Evolutionary conservation across 2,329 filamentous ascomycete genomes (phyloP), one percentile per base, ranked within the genome.

Genomic region (Exophiala phaeomuriformis): DNA sequence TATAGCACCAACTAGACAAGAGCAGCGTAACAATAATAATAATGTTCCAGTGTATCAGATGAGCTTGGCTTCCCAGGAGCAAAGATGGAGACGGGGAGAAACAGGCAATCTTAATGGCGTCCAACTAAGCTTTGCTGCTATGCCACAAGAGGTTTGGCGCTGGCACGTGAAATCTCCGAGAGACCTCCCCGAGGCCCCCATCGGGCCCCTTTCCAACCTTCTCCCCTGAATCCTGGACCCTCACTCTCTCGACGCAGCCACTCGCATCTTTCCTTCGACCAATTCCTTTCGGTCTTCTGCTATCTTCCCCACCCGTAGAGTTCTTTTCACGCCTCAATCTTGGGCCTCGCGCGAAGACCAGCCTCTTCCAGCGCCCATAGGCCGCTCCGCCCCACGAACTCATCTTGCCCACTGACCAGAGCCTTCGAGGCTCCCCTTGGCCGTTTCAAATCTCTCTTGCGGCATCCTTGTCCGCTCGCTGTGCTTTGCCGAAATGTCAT

Each of bases 61-160:
- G 29, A n/a, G 42, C 28, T 39, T 37, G 45, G 19, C 19, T 19
- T 19, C 19, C 19, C 28, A 43, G n/a, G 27, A 30, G n/a, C 36
- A n/a, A 3, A 39, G 43, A 48, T 48, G 45, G 44, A 48, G 44
- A n/a, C 9, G 5, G 9, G n/a, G 27, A 43, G 36, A 31, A 44
- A 37, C 37, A 36, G 41, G 54, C 57, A 59, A 59, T 59, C 57
- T 59, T 59, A 59, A 57, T 52, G 57, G 57, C 51, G 57, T 59
- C 55, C 39, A 59, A 57, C 49, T 52, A 59, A 59, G 57, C 57
- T 57, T 59, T 59, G 5, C 19, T 3, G 19, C 28, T 51, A 43
- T 9, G n/a, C 53, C 49, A 5, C 30, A 50, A 48, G 5, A 0
- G 43, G 57, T 32, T 37, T 52, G 47, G 49, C 35, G 33, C 4